These are phyloP conservation scores for Pisolithus marmoratus DNA, from an alignment of 768 basidiomycete species.

Conservation along the genomic window DNA sequence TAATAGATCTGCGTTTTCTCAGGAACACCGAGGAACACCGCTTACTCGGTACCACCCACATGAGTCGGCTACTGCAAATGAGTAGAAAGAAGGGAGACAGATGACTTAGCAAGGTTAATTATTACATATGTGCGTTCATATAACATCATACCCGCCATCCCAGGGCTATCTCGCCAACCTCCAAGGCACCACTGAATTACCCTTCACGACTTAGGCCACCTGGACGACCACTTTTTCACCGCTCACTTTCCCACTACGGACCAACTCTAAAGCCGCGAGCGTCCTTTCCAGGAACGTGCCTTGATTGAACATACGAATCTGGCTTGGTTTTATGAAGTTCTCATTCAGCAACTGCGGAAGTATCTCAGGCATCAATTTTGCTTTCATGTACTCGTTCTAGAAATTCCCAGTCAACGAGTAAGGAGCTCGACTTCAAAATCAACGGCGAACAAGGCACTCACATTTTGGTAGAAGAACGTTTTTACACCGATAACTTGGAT, in stretches of 20 bases:
- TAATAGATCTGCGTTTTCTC: background rate
- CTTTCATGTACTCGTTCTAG: slow-evolving; percentile 37
- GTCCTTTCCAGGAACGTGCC: slow-evolving; percentile 40
- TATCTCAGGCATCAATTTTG: slow-evolving; percentile 42
- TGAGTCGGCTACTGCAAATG: background rate
- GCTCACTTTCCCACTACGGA: slow-evolving; percentile 43
- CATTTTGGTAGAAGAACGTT: slow-evolving; percentile 38
- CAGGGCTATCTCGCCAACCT: background rate
- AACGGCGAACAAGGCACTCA: slow-evolving; percentile 12
- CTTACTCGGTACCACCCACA: background rate
- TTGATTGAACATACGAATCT: slow-evolving; percentile 35
- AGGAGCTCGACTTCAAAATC: background rate
- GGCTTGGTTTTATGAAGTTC: slow-evolving; percentile 38
- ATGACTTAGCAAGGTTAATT: too few relatives aligned
- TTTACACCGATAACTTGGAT: slow-evolving; percentile 34
- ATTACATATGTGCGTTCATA: too few relatives aligned
- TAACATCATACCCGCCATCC: too few relatives aligned
- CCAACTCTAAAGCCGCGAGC: slow-evolving; percentile 36
- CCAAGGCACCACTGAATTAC: background rate
- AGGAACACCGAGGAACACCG: background rate
- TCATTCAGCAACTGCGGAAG: slow-evolving; percentile 36
- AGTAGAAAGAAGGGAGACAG: background rate
- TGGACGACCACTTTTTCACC: slow-evolving; percentile 47
- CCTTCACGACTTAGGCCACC: slow-evolving; percentile 11
- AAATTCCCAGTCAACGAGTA: background rate